Conservation (phyloP, 2,329 filamentous ascomycete species). For the Aspergillus alliaceus region DNA sequence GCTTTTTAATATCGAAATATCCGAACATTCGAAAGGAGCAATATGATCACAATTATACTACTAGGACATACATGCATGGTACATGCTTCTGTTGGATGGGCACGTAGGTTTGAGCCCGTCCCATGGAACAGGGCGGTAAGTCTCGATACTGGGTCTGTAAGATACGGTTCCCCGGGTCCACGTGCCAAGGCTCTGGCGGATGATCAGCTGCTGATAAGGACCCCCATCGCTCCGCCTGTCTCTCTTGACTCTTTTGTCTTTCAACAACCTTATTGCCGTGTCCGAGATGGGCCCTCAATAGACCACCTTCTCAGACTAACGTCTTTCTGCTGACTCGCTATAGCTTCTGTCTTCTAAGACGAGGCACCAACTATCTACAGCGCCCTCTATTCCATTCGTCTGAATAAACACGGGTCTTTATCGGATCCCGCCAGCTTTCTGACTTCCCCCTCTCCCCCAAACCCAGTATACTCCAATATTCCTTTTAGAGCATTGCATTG, state of each 20-base stretch:
- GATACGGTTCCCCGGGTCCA: background rate
- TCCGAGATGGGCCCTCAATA: conserved; percentile 16
- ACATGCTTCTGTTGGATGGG: no score
- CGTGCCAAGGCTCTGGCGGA: conserved; percentile 7
- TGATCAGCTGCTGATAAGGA: conserved; percentile 15
- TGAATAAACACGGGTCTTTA: background rate
- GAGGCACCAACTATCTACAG: background rate
- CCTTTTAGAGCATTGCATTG: background rate
- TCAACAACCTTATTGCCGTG: background rate
- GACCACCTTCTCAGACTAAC: background rate
- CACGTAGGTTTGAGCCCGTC: background rate
- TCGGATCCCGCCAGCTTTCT: background rate
- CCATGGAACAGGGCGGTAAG: background rate
- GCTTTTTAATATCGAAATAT: background rate
- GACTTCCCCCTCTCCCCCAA: background rate
- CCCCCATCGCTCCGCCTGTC: background rate
- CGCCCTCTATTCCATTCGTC: background rate
- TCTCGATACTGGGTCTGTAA: background rate
- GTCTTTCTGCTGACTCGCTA: background rate
- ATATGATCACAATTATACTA: no score
- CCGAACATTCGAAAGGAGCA: background rate
- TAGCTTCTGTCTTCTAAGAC: background rate
- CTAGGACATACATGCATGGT: no score
- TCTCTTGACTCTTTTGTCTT: conserved; percentile 2
- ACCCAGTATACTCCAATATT: background rate